Base-by-base conservation (phyloP, 73 alveolate species). In the Paramecium bursaria region DNA sequence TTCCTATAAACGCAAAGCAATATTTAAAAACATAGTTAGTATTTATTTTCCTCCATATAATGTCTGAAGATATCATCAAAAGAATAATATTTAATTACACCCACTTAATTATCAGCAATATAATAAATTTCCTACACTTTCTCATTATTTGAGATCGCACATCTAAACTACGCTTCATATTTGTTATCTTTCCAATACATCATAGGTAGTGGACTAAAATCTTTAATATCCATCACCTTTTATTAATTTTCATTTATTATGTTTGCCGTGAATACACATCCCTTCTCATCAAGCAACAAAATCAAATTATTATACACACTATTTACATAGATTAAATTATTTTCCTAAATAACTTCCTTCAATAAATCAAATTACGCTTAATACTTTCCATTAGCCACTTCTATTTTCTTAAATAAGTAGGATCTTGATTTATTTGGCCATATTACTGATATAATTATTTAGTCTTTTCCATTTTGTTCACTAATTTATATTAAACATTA, bases 101-200 rank as follows among this genome's bases (percentile, higher is more conserved):
- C 44, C 17, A 67, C 44, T 19, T 67, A 25, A 39, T 31, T 4
- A 4, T 47, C 33, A 1, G 55, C 22, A 21, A 67, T 21, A 3
- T 39, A 39, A 42, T 67, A 67, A 15, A 67, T 67, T 67, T 67
- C 82, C 44, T 67, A 67, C 0, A 67, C 33, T 3, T 21, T 14
- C 44, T 67, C 82, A 42, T 67, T 67, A 67, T 67, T 67, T 3
- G 82, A 31, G 3, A 67, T 42, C 4, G 60, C 33, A 35, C 26
- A 42, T 39, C 50, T 67, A 67, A 35, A 67, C 44, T 67, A 22
- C 14, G 60, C 44, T 25, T 67, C 82, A 39, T 67, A 67, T 67
- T 67, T 67, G 3, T 67, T 67, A 19, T 67, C 82, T 67, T 42
- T 67, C 82, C 82, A 67, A 67, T 67, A 67, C 82, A 67, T 67